Percentiles rank a stretch among this genome's conserved stretches.
Evolutionary conservation across 805 yeast species (phyloP).

Genomic region (Nakazawaea laoshanensis): DNA sequence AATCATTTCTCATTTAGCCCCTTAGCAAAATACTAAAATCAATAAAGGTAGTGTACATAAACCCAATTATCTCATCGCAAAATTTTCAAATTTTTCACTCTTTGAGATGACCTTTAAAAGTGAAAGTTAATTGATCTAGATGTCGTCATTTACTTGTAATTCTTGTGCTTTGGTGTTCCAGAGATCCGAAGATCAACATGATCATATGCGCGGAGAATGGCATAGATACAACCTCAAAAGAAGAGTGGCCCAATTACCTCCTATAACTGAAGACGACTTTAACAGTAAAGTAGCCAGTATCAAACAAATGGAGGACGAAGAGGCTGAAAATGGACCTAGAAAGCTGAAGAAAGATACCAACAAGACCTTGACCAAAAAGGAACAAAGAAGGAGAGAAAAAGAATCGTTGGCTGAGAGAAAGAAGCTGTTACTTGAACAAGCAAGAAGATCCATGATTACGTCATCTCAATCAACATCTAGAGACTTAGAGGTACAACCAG

Average conservation of each 20-base stretch:
- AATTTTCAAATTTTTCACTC: not conserved
- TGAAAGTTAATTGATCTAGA: not conserved
- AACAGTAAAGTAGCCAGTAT: constrained; percentile 8
- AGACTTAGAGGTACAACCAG: no score
- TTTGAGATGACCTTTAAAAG: not conserved
- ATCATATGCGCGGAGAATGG: constrained; percentile 43
- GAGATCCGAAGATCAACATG: constrained; percentile 32
- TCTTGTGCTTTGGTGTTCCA: constrained; percentile 34
- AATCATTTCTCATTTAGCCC: not conserved
- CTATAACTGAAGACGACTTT: constrained; percentile 29
- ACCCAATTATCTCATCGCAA: constrained; percentile 1
- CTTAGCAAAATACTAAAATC: no score
- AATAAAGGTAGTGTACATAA: no score
- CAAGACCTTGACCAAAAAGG: constrained; percentile 35
- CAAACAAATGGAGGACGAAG: constrained; percentile 4
- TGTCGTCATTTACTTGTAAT: constrained; percentile 29
- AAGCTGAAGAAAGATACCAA: constrained; percentile 12
- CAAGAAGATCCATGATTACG: constrained; percentile 31
- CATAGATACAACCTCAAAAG: constrained; percentile 41
- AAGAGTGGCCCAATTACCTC: constrained; percentile 37
- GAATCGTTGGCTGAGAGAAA: constrained; percentile 42
- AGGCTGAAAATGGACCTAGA: not conserved
- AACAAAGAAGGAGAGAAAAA: constrained; percentile 38
- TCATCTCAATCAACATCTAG: no score
- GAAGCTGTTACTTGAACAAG: constrained; percentile 36